A percentile compares a stretch with the other conserved stretches of the same genome.
These are phyloP conservation scores for Tetrahymena malaccensis DNA, from an alignment of 73 alveolate genomes.

Conservation along the genomic window DNA sequence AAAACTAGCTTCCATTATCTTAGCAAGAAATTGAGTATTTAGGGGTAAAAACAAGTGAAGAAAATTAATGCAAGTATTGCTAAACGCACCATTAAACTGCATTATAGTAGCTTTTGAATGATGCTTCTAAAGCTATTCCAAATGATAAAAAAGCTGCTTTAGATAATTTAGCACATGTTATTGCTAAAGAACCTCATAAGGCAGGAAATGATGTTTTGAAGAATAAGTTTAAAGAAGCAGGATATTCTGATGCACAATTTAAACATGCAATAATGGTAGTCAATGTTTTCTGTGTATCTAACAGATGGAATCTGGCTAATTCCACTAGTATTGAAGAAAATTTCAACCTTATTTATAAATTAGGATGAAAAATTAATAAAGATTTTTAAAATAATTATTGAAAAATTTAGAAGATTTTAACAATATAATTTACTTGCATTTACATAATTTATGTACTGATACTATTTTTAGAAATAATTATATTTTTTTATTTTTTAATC, in stretches of 20 bases:
- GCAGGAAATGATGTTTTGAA: background rate
- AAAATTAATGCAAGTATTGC: background rate
- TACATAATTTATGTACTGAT: too few relatives aligned
- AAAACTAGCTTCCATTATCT: background rate
- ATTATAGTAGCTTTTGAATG: background rate
- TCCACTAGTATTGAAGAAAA: background rate
- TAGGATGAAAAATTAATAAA: background rate
- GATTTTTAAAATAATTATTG: too few relatives aligned
- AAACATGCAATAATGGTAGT: background rate
- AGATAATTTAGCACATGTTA: background rate
- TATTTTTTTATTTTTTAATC: too few relatives aligned
- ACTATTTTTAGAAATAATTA: too few relatives aligned
- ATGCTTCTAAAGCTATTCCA: background rate
- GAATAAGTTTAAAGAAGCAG: background rate
- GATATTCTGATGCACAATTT: background rate
- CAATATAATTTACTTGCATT: too few relatives aligned
- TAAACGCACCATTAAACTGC: background rate
- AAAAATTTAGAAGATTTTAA: too few relatives aligned
- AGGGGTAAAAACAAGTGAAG: background rate
- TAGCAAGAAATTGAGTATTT: background rate
- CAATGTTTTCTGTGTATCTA: background rate
- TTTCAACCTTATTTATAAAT: background rate
- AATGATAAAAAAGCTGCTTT: background rate
- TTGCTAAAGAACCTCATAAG: background rate
- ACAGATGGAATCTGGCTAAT: background rate